Base-by-base conservation (phyloP, 2,329 filamentous ascomycete genomes). In the Stachybotrys chlorohalonatus region DNA sequence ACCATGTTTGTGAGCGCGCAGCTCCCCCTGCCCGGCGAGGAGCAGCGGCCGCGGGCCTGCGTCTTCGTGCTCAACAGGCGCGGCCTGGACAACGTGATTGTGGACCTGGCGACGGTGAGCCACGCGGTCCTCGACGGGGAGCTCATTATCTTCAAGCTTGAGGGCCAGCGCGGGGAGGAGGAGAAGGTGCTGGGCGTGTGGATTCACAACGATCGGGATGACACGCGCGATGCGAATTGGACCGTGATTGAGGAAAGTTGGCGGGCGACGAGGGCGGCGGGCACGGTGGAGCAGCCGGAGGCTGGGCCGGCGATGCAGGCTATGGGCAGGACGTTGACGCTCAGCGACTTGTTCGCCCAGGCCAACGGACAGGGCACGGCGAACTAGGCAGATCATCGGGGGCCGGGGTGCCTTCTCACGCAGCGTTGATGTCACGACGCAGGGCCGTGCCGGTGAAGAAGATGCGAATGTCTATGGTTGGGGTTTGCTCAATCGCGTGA, bases 1-100 rank as follows among this genome's bases (percentile, higher is more conserved):
- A 89, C 90, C 11, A 76, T 97, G 59, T 99, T 97, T 69, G 82
- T 97, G 53, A 95, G 89, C 75, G 80, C 87, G 59, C 78, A 82
- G 65, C 69, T 72, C 60, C 77, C 72, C 58, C 58, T 75, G 62
- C 62, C 67, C 3, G 66, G 69, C 3, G 70, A 68, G 31, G 62
- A 47, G 17, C 65, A 73, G 51, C 60, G 62, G 9, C 68, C 74
- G 42, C 66, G 74, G 15, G 74, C 75, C 24, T 83, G 83, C 71
- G 80, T 89, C 15, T 87, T 91, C 62, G 77, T 93, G 7, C 76
- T 93, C 58, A 92, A 90, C 70, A 79, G 89, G 49, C 80, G 84
- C 47, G 83, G 84, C 0, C 72, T 90, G 52, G 80, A 87, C 52
- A 92, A 93, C 63, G 78, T 91, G 53, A 76, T 85, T 47, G 74